Evolutionary conservation across 768 basidiomycete genomes (phyloP).

Genomic region (Pleurotus ostreatus): DNA sequence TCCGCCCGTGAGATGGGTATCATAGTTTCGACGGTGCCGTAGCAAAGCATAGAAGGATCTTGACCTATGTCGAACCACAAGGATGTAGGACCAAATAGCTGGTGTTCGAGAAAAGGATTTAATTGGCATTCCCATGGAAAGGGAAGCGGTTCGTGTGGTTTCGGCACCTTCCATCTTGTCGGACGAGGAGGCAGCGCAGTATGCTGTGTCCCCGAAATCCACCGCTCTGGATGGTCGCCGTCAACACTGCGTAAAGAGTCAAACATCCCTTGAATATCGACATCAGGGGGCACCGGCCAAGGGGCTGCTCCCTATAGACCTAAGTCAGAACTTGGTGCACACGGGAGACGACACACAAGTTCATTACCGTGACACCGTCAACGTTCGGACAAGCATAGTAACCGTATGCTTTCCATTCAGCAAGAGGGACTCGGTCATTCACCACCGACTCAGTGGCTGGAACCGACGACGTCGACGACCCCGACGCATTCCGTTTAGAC

Average conservation of each 20-base stretch:
- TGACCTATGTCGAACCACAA: constrained; percentile 47
- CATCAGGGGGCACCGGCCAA: constrained; percentile 15
- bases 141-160: constrained; percentile 31
- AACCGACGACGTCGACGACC: background rate
- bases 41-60: constrained; percentile 20
- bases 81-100: constrained; percentile 32
- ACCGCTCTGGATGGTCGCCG: constrained; percentile 39
- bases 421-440: constrained; percentile 16
- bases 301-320: constrained; percentile 10
- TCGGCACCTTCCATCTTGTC: constrained; percentile 37
- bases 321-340: background rate
- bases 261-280: constrained; percentile 29
- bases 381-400: constrained; percentile 49
- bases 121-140: constrained; percentile 50
- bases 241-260: constrained; percentile 25
- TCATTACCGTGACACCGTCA: constrained; percentile 33
- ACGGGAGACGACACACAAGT: constrained; percentile 28
- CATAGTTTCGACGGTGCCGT: constrained; percentile 22
- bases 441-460: background rate
- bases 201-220: constrained; percentile 45
- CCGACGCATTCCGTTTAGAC: background rate
- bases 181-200: constrained; percentile 49
- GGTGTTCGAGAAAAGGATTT: constrained; percentile 53
- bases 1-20: constrained; percentile 32
- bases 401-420: constrained; percentile 53